Percentiles rank a stretch among this genome's conserved stretches.
These are phyloP conservation scores for Teratosphaeria nubilosa DNA, from an alignment of 2,329 filamentous ascomycete species.

Conservation along the genomic window DNA sequence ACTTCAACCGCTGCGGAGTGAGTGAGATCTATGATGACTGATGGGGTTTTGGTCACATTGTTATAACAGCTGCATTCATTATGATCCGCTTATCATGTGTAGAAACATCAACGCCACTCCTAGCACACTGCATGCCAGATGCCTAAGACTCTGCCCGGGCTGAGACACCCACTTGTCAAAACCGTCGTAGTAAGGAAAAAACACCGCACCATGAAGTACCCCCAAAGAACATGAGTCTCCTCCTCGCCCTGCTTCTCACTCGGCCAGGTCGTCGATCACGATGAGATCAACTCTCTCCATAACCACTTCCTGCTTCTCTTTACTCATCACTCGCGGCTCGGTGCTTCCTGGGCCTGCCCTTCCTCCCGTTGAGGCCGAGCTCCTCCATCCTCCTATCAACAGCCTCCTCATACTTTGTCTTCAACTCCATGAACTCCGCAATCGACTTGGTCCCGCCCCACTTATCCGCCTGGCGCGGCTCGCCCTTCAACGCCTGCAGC, in stretches of 20 bases:
- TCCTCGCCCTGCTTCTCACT: too few species aligned
- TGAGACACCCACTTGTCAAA: not conserved
- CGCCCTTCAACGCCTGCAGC: constrained; percentile 14
- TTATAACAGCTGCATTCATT: not conserved
- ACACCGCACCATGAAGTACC: not conserved
- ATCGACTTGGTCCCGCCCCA: constrained; percentile 21
- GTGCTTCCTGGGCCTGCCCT: not conserved
- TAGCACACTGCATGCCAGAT: not conserved
- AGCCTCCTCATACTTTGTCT: constrained; percentile 14
- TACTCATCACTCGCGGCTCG: not conserved
- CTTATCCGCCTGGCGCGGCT: constrained; percentile 9
- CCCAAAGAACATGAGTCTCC: not conserved
- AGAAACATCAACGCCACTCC: not conserved
- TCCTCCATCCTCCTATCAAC: not conserved
- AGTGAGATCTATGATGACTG: too few species aligned
- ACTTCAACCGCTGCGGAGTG: too few species aligned
- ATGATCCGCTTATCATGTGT: not conserved
- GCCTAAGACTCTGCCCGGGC: not conserved
- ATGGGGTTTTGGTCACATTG: too few species aligned
- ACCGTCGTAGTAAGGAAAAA: not conserved
- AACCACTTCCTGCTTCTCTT: not conserved
- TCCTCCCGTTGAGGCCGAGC: not conserved
- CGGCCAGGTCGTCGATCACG: too few species aligned
- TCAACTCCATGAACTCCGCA: constrained; percentile 19
- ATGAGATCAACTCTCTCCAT: too few species aligned